Base-by-base conservation (phyloP, 1,139 yeast genomes). In the Lodderomyces orthopsilosis region DNA sequence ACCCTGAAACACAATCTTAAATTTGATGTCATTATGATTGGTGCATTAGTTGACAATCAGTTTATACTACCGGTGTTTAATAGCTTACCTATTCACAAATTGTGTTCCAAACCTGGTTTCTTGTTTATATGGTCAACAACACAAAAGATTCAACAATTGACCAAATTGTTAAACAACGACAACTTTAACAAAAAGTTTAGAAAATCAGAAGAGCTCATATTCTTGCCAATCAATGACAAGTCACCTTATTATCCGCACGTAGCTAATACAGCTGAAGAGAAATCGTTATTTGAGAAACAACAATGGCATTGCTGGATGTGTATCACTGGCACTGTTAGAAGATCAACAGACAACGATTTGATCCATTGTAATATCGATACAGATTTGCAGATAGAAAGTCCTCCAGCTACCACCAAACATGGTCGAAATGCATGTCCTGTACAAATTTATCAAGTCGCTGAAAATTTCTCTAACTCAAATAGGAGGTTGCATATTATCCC, bases 231-330 rank as follows among this genome's bases (percentile, higher is more conserved):
- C 7, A 75, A 79, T 52, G 76, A 78, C 48, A 62, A 74, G 28
- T 80, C 88, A 0, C 81, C 81, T 1, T 80, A 76, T 55, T 81
- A 77, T 52, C 87, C 88, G 0, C 61, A 60, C n/a, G 59, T 57
- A 13, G 43, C 41, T 13, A 15, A 34, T 10, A 45, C 41, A 17
- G 42, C 38, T 2, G 51, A 53, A 21, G 35, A 41, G 15, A 49
- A 51, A n/a, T 42, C 44, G 4, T 40, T 48, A 17, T 55, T 71
- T 17, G 62, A 63, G 40, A 63, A 68, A 41, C 74, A 75, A 40
- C 94, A 85, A 57, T 90, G 96, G 96, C 97, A 91, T 63, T 91
- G 97, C 56, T 86, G 96, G 85, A 88, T 91, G 96, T 93, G 97
- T 52, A 85, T 91, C 44, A 90, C 96, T 2, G 97, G 97, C 5